Evolutionary conservation across 768 basidiomycete genomes (phyloP), one percentile per base, ranked within the genome.

Genomic region (Pleurotus salmoneostramineus): DNA sequence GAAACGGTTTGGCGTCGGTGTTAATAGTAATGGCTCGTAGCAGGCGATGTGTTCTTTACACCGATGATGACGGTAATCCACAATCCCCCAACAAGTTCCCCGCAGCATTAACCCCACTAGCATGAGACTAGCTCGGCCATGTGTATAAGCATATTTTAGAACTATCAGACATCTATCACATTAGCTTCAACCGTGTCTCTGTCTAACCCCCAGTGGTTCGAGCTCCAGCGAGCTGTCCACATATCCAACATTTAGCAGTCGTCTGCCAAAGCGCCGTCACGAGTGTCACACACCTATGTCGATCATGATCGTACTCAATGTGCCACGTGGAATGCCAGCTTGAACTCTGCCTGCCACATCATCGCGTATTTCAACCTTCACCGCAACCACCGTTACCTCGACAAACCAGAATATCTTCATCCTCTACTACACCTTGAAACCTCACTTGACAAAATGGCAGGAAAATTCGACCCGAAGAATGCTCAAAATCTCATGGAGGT

Each of bases 401-500:
- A 27, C 21, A 1, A 27, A 27, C 21, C 21, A 27, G 21, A 27
- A 27, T 27, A 27, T 27, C 21, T 27, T 27, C 21, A 27, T 27
- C 48, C 52, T 42, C 15, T 36, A 35, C 56, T 42, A 27, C 34
- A 34, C 32, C n/a, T 6, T 58, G 21, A 46, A 32, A 34, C 60
- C 42, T 27, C 49, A 11, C 50, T 50, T 32, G 45, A 58, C 50
- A 47, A 45, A 58, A 83, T 83, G 78, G 69, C 83, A 14, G 71
- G 73, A 60, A 74, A 75, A 63, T 96, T 98, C 67, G 93, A 97
- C 72, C 85, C 95, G 40, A 83, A 94, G 64, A 90, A 84, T 59
- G 93, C 94, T n/a, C 91, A 95, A 72, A 98, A 98, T 78, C 80
- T 87, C 65, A 75, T 84, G 61, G 94, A 98, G 84, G 92, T 93